phyloP scores from a whole-genome alignment of 1,284 basidiomycete species.

The Inonotus obliquus region DNA sequence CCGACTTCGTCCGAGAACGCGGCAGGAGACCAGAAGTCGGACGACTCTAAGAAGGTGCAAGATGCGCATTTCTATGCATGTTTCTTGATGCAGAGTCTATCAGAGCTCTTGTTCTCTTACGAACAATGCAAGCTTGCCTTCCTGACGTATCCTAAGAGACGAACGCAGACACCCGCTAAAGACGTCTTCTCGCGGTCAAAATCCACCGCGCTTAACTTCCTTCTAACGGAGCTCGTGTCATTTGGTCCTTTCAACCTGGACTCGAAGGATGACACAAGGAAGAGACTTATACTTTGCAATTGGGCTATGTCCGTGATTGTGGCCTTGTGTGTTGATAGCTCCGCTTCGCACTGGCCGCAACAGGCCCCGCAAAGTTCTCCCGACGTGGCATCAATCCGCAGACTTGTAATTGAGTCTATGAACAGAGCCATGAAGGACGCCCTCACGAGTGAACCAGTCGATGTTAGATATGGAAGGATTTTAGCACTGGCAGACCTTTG shows the following conservation, averaged over 20 bases:
- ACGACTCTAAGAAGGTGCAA: constrained; percentile 3
- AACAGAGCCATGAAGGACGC: constrained; percentile 86
- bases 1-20: background rate
- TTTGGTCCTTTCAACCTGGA: constrained; percentile 68
- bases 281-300: constrained; percentile 64
- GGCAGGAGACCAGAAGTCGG: background rate
- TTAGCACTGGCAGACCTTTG: constrained; percentile 87
- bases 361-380: constrained; percentile 75
- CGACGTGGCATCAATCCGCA: constrained; percentile 83
- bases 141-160: constrained; percentile 74
- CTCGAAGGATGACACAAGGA: constrained; percentile 48
- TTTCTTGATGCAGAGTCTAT: constrained; percentile 89
- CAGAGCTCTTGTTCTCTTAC: constrained; percentile 93
- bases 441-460: constrained; percentile 59
- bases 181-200: constrained; percentile 53
- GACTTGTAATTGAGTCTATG: constrained; percentile 86
- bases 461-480: constrained; percentile 84
- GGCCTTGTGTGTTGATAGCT: constrained; percentile 85
- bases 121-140: constrained; percentile 87
- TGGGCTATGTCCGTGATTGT: constrained; percentile 93
- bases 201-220: constrained; percentile 66
- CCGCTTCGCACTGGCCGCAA: constrained; percentile 62
- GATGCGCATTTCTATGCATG: constrained; percentile 57
- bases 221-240: constrained; percentile 74
- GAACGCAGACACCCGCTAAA: constrained; percentile 56